These are phyloP conservation scores for Lactuca saligna DNA, from an alignment of 129 eudicot species.

Conservation along the genomic window DNA sequence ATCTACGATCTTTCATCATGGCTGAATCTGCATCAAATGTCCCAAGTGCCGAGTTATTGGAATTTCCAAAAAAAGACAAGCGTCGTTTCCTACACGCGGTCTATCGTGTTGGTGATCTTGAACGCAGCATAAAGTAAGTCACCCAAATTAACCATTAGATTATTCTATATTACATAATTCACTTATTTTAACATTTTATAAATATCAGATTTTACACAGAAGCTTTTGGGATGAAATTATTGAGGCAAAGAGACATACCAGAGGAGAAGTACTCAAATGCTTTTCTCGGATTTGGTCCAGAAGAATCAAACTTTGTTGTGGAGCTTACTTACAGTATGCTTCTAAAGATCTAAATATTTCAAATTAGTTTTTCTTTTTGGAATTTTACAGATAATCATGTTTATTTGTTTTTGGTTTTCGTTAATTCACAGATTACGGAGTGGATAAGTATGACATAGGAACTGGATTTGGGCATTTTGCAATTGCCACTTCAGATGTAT, in stretches of 20 bases:
- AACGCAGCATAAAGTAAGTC: conserved; percentile 81
- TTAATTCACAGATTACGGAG: conserved; percentile 77
- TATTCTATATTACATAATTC: background rate
- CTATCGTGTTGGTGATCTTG: conserved; percentile 96
- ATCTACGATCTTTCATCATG: conserved; percentile 35
- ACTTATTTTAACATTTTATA: background rate
- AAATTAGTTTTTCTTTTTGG: conserved; percentile 2
- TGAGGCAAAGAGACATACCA: conserved; percentile 86
- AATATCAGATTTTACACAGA: conserved; percentile 78
- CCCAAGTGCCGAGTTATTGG: conserved; percentile 59
- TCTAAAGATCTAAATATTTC: background rate
- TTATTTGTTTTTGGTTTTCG: conserved; percentile 15
- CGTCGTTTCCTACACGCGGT: conserved; percentile 82
- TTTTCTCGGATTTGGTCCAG: conserved; percentile 98
- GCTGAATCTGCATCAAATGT: conserved; percentile 59
- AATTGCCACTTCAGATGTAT: conserved; percentile 85
- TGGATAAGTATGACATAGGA: conserved; percentile 89
- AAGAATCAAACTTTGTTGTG: conserved; percentile 77
- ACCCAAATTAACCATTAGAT: background rate
- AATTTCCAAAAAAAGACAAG: conserved; percentile 81
- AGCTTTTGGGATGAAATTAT: conserved; percentile 87
- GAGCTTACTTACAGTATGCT: conserved; percentile 92
- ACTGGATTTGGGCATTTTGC: conserved; percentile 98
- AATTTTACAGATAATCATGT: background rate
- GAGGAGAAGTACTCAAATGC: conserved; percentile 93